A percentile compares a stretch with the other conserved stretches of the same genome.
Evolutionary conservation across 1,139 yeast species (phyloP).

Genomic region (Yarrowia galli): DNA sequence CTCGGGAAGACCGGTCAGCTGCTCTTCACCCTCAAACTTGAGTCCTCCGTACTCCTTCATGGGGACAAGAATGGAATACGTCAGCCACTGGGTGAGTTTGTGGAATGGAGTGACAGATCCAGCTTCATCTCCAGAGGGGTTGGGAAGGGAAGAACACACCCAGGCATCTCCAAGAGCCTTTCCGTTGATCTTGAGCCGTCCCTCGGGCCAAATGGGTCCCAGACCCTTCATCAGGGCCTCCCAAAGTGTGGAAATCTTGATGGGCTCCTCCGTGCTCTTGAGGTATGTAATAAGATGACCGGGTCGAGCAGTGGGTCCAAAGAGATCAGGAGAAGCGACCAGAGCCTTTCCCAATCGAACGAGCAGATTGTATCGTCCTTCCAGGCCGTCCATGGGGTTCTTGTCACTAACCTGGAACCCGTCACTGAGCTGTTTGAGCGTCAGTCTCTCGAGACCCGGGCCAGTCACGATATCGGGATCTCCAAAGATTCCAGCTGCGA

Average conservation of each 20-base stretch:
- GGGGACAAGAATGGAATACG: conserved; percentile 64
- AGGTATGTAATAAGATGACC: conserved; percentile 62
- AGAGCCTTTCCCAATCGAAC: conserved; percentile 58
- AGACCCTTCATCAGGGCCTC: conserved; percentile 60
- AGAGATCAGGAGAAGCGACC: conserved; percentile 50
- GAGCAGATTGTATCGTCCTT: conserved; percentile 59
- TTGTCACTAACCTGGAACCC: conserved; percentile 57
- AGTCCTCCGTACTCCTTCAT: conserved; percentile 55
- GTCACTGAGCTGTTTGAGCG: conserved; percentile 46
- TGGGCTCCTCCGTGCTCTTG: conserved; percentile 41
- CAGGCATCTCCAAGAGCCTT: conserved; percentile 66
- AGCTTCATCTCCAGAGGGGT: conserved; percentile 24
- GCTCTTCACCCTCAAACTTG: conserved; percentile 54
- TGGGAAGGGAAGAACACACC: conserved; percentile 53
- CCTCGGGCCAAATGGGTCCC: conserved; percentile 65
- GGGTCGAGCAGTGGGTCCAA: conserved; percentile 60
- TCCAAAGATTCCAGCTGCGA: conserved; percentile 58
- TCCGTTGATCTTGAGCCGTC: conserved; percentile 59
- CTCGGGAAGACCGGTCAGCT: conserved; percentile 68
- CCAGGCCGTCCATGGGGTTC: conserved; percentile 61
- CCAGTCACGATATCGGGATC: conserved; percentile 57
- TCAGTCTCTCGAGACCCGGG: conserved; percentile 50
- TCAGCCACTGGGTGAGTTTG: conserved; percentile 68
- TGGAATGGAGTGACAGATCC: conserved; percentile 61
- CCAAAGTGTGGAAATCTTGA: conserved; percentile 61